A percentile compares a stretch with the other conserved stretches of the same genome.
Evolutionary conservation across 2,329 filamentous ascomycete species (phyloP).

Genomic region (Knufia fluminis): DNA sequence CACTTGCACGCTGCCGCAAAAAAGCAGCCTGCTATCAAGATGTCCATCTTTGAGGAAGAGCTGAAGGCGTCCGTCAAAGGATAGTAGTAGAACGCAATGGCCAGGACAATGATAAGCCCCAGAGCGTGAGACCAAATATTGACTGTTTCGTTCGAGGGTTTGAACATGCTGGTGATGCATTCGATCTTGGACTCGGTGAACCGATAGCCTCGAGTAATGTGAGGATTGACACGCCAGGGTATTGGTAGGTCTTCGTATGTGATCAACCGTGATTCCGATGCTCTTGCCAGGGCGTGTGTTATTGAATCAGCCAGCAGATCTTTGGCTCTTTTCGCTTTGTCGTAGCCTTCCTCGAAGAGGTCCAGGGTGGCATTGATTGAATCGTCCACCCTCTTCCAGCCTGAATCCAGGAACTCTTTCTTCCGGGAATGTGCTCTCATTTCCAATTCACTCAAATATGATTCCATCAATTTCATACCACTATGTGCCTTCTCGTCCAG

Average conservation of each 20-base stretch:
- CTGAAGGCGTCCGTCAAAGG: constrained; percentile 79
- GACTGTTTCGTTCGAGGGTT: constrained; percentile 82
- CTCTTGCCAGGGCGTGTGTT: constrained; percentile 63
- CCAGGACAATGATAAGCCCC: constrained; percentile 76
- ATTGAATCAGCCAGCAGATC: constrained; percentile 77
- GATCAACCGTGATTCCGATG: constrained; percentile 72
- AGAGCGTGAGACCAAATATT: constrained; percentile 97
- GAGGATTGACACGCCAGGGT: constrained; percentile 90
- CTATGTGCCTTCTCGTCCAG: constrained; percentile 86
- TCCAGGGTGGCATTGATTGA: constrained; percentile 64
- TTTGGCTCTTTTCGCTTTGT: constrained; percentile 71
- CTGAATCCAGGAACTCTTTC: constrained; percentile 68
- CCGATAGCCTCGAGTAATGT: constrained; percentile 84
- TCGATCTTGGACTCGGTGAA: constrained; percentile 88
- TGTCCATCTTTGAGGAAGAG: constrained; percentile 74
- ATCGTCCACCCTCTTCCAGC: constrained; percentile 71
- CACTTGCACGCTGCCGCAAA: constrained; percentile 95
- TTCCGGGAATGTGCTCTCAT: constrained; percentile 68
- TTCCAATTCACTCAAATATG: constrained; percentile 78
- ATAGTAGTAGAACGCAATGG: constrained; percentile 93
- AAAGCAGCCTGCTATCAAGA: constrained; percentile 86
- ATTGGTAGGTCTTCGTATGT: constrained; percentile 81
- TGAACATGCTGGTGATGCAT: constrained; percentile 74
- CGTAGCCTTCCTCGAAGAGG: constrained; percentile 71
- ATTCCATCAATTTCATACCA: constrained; percentile 77